Conservation (phyloP, 768 basidiomycete species). For the Hortiboletus campestris region DNA sequence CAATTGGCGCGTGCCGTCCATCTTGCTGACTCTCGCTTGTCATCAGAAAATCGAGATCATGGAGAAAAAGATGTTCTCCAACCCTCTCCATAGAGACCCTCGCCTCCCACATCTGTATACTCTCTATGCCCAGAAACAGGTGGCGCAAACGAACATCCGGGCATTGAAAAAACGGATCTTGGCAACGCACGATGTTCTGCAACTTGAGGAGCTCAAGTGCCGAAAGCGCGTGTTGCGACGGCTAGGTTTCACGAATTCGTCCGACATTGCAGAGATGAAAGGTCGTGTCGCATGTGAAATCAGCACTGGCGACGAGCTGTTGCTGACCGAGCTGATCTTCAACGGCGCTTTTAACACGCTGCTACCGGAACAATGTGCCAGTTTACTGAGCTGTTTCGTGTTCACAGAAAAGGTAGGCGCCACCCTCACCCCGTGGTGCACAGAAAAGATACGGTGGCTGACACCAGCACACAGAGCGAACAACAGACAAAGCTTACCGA, state of each 20-base stretch:
- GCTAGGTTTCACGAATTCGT: constrained; percentile 81
- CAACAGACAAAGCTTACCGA: constrained; percentile 84
- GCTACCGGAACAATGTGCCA: constrained; percentile 88
- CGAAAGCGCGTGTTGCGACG: constrained; percentile 92
- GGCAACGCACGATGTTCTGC: constrained; percentile 87
- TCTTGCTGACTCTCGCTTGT: neutral
- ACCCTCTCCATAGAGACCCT: constrained; percentile 75
- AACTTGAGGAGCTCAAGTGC: constrained; percentile 94
- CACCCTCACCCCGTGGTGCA: neutral
- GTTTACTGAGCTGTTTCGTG: constrained; percentile 95
- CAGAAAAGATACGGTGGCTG: neutral
- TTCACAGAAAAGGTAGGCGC: constrained; percentile 87
- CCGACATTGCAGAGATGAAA: constrained; percentile 97
- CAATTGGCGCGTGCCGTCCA: neutral
- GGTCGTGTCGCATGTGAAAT: constrained; percentile 99
- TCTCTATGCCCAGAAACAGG: constrained; percentile 73
- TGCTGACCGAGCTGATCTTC: constrained; percentile 96
- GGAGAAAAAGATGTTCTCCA: constrained; percentile 81
- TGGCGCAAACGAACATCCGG: constrained; percentile 65
- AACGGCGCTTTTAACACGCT: constrained; percentile 93
- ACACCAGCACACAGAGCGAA: constrained; percentile 59
- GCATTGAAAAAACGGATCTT: constrained; percentile 83
- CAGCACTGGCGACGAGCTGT: constrained; percentile 92
- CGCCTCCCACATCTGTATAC: constrained; percentile 80
- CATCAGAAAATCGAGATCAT: constrained; percentile 85